Base-by-base conservation (phyloP, 2,329 filamentous ascomycete genomes). In the Sarocladiaceae sp. region DNA sequence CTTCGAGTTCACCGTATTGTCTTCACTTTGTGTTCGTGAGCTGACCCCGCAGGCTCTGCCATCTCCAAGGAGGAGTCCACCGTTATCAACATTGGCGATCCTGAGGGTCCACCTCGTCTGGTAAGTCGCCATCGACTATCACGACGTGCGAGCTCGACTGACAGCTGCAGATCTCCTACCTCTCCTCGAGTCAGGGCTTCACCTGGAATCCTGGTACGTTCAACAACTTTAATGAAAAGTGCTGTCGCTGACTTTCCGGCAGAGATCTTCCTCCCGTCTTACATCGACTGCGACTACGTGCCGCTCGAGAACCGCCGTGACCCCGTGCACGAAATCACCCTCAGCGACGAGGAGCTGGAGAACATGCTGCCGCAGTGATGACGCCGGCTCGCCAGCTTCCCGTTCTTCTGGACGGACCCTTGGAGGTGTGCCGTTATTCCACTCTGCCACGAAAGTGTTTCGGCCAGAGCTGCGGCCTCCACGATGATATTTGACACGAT, bases 231-330 rank as follows among this genome's bases (percentile, higher is more conserved):
- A 15, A 15, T 33, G 10, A 33, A 10, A 10, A 8, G 29, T 10
- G 29, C 29, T 15, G 29, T 15, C 15, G 37, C 37, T 42, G 8
- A 42, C 7, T 17, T 52, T 8, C 57, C 22, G 11, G 3, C 47
- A 87, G 88, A 92, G 65, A 88, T 92, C 67, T 92, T 92, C 70
- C 79, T 92, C 2, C 88, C 88, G 1, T 89, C 86, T 7, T 90
- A 90, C 65, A 73, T 87, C 61, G 86, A 89, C 68, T 83, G 80
- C 72, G 85, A 90, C 59, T 88, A 88, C 64, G 78, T 83, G 33
- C 86, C 88, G 37, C 78, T 92, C 62, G 87, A 91, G 67, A 83
- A 86, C 66, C 83, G 82, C 58, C 84, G 84, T 62, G 88, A 92
- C 58, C 87, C 87, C 1, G 86, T 93, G 48, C 76, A 88, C 69